Percentiles rank a stretch among this genome's conserved stretches.
Evolutionary conservation across 2,329 filamentous ascomycete genomes (phyloP).

Genomic region (Exophiala sideris): DNA sequence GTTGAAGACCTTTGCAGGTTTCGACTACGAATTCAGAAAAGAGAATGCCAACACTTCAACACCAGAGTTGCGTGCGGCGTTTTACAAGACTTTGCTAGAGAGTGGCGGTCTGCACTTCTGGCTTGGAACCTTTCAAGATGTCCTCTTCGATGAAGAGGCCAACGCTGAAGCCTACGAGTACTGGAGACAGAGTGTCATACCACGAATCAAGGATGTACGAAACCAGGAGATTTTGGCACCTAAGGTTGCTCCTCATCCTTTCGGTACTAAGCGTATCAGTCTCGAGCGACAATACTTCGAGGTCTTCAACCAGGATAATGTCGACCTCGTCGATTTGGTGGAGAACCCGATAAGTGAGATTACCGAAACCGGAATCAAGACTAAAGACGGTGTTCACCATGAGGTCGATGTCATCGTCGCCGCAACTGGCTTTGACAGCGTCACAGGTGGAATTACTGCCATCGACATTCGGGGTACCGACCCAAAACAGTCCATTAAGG

Average conservation of each 20-base stretch:
- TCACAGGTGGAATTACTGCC: slow-evolving; percentile 38
- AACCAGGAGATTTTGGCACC: slow-evolving; percentile 55
- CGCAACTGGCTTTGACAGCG: slow-evolving; percentile 44
- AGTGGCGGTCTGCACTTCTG: slow-evolving; percentile 55
- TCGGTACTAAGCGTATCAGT: slow-evolving; percentile 51
- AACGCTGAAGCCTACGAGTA: slow-evolving; percentile 55
- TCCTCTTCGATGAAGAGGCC: slow-evolving; percentile 43
- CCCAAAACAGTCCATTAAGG: slow-evolving; percentile 34
- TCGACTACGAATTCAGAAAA: slow-evolving; percentile 25
- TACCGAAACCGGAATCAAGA: slow-evolving; percentile 38
- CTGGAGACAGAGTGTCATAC: slow-evolving; percentile 51
- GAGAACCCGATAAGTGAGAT: slow-evolving; percentile 40
- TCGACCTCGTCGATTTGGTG: slow-evolving; percentile 39
- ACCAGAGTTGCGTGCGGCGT: slow-evolving; percentile 35
- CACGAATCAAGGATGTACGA: slow-evolving; percentile 48
- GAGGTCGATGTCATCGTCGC: slow-evolving; percentile 41
- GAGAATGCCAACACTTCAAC: slow-evolving; percentile 37
- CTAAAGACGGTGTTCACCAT: slow-evolving; percentile 36
- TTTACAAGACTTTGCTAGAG: slow-evolving; percentile 49
- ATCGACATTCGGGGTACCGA: slow-evolving; percentile 41
- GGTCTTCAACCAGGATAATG: slow-evolving; percentile 41
- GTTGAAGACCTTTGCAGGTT: slow-evolving; percentile 2
- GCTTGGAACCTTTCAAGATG: slow-evolving; percentile 45
- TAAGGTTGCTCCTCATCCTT: slow-evolving; percentile 49
- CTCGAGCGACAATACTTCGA: slow-evolving; percentile 53